These are phyloP conservation scores for Candida morakotiae DNA, from an alignment of 805 yeast species.

Conservation along the genomic window DNA sequence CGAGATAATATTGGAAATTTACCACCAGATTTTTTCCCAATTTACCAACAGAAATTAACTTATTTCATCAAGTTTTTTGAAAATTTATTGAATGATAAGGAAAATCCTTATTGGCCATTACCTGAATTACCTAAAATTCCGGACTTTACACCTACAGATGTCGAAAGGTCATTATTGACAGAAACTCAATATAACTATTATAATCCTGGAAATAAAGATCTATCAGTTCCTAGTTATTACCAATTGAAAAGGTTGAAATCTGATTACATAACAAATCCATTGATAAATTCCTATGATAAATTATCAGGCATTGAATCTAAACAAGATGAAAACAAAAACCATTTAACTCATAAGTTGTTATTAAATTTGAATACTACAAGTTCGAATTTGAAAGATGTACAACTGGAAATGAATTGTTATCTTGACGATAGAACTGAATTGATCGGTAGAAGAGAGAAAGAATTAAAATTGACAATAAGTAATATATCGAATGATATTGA, in stretches of 20 bases:
- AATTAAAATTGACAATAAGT: constrained; percentile 39
- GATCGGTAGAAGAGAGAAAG: constrained; percentile 42
- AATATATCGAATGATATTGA: constrained; percentile 45
- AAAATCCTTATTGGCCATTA: constrained; percentile 63
- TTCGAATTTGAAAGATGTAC: constrained; percentile 37
- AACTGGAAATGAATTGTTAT: constrained; percentile 37
- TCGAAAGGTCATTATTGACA: constrained; percentile 69
- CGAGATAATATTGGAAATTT: constrained; percentile 78
- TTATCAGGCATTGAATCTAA: constrained; percentile 49
- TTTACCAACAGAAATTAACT: constrained; percentile 61
- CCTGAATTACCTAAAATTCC: constrained; percentile 69
- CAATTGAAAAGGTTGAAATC: constrained; percentile 58
- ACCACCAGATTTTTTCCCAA: constrained; percentile 75
- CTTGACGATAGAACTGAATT: not conserved
- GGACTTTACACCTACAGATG: constrained; percentile 64
- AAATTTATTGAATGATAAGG: constrained; percentile 26
- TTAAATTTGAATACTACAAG: constrained; percentile 50
- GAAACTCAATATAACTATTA: constrained; percentile 66
- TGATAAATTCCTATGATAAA: constrained; percentile 45
- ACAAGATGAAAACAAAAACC: constrained; percentile 16
- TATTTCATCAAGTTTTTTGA: constrained; percentile 61
- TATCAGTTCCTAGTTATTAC: constrained; percentile 41
- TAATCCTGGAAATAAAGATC: constrained; percentile 29
- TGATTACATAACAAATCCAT: constrained; percentile 68
- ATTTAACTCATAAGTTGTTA: constrained; percentile 47